These are phyloP conservation scores for Fallopia convolvulus DNA, from an alignment of 148 eudicot genomes.

Conservation along the genomic window DNA sequence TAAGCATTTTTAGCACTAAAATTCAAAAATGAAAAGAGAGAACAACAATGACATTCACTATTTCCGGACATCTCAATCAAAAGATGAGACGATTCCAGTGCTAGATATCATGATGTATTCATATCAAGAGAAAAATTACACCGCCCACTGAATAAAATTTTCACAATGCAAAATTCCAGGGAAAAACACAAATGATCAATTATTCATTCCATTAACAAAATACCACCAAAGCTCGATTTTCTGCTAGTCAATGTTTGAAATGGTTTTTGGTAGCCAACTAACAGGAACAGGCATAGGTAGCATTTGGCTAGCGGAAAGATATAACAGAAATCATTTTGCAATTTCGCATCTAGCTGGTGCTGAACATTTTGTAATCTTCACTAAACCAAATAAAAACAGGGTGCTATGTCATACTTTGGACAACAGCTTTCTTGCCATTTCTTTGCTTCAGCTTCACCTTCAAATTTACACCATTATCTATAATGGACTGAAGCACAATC, in stretches of 20 bases:
- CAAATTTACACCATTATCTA: slow-evolving; percentile 52
- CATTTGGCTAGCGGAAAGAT: not conserved
- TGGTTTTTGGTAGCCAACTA: not conserved
- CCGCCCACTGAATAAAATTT: not conserved
- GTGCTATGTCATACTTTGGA: not conserved
- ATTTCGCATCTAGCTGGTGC: not conserved
- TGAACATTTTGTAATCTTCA: not conserved
- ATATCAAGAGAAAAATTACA: not conserved
- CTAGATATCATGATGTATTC: not conserved
- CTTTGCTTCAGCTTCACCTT: slow-evolving; percentile 71
- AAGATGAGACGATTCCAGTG: not conserved
- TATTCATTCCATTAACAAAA: not conserved
- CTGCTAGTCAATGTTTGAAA: not conserved
- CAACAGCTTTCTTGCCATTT: slow-evolving; percentile 28
- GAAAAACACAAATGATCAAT: not conserved
- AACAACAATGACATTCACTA: not conserved
- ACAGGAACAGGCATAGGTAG: not conserved
- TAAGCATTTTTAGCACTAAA: not conserved
- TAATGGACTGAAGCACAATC: slow-evolving; percentile 57
- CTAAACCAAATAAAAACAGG: not conserved
- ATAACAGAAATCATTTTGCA: not conserved
- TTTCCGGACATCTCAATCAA: not conserved
- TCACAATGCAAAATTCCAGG: not conserved
- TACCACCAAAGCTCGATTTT: not conserved
- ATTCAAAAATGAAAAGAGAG: not conserved